These are phyloP conservation scores for Neurospora sp. DNA, from an alignment of 495 filamentous ascomycete genomes.

Conservation along the genomic window DNA sequence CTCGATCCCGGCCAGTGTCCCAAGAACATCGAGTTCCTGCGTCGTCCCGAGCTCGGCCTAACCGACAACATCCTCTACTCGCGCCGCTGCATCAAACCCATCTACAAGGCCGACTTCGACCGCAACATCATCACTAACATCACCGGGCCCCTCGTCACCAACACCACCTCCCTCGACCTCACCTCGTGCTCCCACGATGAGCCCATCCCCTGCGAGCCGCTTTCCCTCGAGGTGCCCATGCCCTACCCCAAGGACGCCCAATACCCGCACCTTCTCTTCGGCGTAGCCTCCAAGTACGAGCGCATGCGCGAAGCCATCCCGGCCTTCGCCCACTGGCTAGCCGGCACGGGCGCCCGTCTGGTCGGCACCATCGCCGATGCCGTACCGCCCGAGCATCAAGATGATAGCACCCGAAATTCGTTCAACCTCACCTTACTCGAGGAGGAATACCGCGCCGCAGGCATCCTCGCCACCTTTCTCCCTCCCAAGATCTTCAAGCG, in stretches of 20 bases:
- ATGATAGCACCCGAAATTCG: conserved; percentile 10
- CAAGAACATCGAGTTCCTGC: conserved; percentile 17
- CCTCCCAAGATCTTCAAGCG: conserved; percentile 36
- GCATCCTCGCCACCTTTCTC: conserved; percentile 44
- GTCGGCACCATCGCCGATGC: conserved; percentile 47
- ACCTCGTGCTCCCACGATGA: conserved; percentile 13
- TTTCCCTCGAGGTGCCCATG: conserved; percentile 23
- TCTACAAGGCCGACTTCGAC: conserved; percentile 10
- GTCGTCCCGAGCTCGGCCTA: conserved; percentile 16
- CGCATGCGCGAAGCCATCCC: conserved; percentile 47
- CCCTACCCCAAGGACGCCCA: conserved; percentile 17
- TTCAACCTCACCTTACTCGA: conserved; percentile 17
- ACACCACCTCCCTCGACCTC: conserved; percentile 21
- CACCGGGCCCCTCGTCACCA: conserved; percentile 20
- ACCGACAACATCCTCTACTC: conserved; percentile 28
- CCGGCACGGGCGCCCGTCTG: conserved; percentile 44
- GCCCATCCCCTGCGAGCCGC: conserved; percentile 17
- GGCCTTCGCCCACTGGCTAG: conserved; percentile 52
- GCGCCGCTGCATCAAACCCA: conserved; percentile 28
- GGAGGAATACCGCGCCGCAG: conserved; percentile 23
- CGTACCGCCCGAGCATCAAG: neutral
- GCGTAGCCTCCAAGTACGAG: conserved; percentile 48
- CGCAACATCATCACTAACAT: conserved; percentile 24
- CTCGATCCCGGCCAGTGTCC: conserved; percentile 5
- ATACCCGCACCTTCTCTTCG: conserved; percentile 35